These are phyloP conservation scores for Toxicodendron radicans DNA, from an alignment of 345 rosid genomes.

Conservation along the genomic window DNA sequence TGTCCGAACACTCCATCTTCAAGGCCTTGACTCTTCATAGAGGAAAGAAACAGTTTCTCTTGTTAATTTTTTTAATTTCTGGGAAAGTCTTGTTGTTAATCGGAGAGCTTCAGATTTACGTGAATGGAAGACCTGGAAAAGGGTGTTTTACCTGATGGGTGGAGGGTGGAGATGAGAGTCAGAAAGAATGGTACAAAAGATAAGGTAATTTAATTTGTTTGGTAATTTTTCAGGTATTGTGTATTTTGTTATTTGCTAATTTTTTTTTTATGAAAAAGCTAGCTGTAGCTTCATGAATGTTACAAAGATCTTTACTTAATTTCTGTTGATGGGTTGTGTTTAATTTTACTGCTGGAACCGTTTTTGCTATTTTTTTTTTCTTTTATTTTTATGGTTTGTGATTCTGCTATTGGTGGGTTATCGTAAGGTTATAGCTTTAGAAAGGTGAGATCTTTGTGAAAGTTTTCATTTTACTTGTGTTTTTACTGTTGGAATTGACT, in stretches of 20 bases:
- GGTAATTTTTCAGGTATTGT: neutral
- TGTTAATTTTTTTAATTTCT: neutral
- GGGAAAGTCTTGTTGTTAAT: constrained; percentile 5
- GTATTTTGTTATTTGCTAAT: neutral
- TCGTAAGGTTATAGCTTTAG: neutral
- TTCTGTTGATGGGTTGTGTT: neutral
- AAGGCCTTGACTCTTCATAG: neutral
- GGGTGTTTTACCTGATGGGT: constrained; percentile 52
- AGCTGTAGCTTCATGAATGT: constrained; percentile 16
- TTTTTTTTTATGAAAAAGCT: neutral
- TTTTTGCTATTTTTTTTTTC: neutral
- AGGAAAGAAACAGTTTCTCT: neutral
- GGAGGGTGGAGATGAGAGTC: constrained; percentile 57
- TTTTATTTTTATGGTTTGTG: neutral
- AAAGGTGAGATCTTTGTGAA: constrained; percentile 20
- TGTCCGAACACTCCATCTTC: constrained; percentile 15
- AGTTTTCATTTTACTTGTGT: neutral
- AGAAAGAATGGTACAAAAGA: constrained; percentile 66
- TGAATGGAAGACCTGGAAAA: constrained; percentile 31
- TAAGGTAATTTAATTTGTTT: constrained; percentile 45
- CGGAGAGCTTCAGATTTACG: constrained; percentile 24
- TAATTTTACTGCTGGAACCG: constrained; percentile 11
- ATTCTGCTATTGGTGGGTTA: neutral
- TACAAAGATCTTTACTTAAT: constrained; percentile 16
- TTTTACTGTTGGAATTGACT: neutral